phyloP scores from a whole-genome alignment of 768 basidiomycete species.

The Leccinum truebloodii region DNA sequence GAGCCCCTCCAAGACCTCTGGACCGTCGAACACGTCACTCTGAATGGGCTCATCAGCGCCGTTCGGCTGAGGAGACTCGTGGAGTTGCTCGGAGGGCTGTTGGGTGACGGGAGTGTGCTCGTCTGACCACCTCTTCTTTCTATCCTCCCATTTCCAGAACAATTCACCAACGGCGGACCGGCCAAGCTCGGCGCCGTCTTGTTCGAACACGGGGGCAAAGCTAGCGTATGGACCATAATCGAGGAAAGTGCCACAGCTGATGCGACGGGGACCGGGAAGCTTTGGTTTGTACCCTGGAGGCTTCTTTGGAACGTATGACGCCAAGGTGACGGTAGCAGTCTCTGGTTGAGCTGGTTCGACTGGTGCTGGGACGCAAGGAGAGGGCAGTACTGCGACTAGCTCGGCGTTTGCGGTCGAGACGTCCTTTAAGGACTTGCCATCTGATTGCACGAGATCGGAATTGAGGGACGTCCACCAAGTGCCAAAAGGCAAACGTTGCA shows the following conservation, averaged over 20 bases:
- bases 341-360: conserved; percentile 31
- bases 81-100: conserved; percentile 1
- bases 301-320: conserved; percentile 52
- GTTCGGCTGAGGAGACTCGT: conserved; percentile 12
- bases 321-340: conserved; percentile 46
- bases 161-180: conserved; percentile 59
- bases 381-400: conserved; percentile 71
- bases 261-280: conserved; percentile 49
- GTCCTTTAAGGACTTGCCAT: conserved; percentile 46
- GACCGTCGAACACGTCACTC: conserved; percentile 30
- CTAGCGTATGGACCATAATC: conserved; percentile 76
- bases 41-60: conserved; percentile 12
- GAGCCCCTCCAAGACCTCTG: conserved; percentile 48
- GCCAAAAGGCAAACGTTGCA: conserved; percentile 75
- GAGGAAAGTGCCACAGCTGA: conserved; percentile 68
- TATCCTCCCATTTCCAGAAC: conserved; percentile 51
- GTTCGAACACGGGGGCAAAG: conserved; percentile 80
- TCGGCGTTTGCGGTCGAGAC: conserved; percentile 69
- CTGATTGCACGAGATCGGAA: conserved; percentile 41
- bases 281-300: conserved; percentile 42
- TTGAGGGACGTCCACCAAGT: conserved; percentile 80
- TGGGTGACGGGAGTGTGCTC: conserved; percentile 15
- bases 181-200: conserved; percentile 73
- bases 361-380: conserved; percentile 43
- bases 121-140: conserved; percentile 34